These are phyloP conservation scores for Gracilaria gracilis DNA, from an alignment of 23 red algal genomes.

Conservation along the genomic window DNA sequence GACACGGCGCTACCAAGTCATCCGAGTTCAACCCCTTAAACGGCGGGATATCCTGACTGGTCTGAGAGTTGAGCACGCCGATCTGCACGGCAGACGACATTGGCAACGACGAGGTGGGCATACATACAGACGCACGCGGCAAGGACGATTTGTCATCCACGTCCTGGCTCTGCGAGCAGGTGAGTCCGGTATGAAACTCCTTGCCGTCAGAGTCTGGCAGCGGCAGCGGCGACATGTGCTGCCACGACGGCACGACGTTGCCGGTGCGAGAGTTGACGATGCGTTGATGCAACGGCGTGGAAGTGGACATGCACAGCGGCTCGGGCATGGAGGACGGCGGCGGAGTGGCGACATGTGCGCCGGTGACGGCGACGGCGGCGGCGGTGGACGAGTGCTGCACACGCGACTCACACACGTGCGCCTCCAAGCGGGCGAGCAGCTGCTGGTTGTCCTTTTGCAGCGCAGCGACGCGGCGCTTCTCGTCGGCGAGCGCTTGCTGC, in stretches of 20 bases:
- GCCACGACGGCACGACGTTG: not conserved
- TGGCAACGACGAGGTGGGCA: not conserved
- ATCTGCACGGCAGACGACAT: slow-evolving; percentile 13
- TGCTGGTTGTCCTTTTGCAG: slow-evolving; percentile 3
- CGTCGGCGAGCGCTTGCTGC: not conserved
- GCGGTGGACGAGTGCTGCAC: too few relatives aligned
- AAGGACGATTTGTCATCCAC: slow-evolving; percentile 3
- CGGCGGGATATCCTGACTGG: not conserved
- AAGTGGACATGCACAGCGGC: not conserved
- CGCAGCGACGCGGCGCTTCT: not conserved
- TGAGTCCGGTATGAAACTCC: slow-evolving; percentile 43
- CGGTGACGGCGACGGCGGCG: not conserved
- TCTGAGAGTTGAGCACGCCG: not conserved
- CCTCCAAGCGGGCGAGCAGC: not conserved
- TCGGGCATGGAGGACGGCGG: not conserved
- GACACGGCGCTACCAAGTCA: not conserved
- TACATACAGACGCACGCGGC: too few relatives aligned
- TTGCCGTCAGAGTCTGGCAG: slow-evolving; percentile 7
- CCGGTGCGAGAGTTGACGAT: not conserved
- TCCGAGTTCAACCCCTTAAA: slow-evolving; percentile 25
- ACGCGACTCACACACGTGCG: too few relatives aligned
- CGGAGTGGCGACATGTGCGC: not conserved
- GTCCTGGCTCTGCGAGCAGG: slow-evolving; percentile 61
- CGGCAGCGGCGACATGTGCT: not conserved
- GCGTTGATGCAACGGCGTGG: slow-evolving; percentile 22